Evolutionary conservation across 2,329 filamentous ascomycete genomes (phyloP).

Genomic region (Cordyceps pruinosa): DNA sequence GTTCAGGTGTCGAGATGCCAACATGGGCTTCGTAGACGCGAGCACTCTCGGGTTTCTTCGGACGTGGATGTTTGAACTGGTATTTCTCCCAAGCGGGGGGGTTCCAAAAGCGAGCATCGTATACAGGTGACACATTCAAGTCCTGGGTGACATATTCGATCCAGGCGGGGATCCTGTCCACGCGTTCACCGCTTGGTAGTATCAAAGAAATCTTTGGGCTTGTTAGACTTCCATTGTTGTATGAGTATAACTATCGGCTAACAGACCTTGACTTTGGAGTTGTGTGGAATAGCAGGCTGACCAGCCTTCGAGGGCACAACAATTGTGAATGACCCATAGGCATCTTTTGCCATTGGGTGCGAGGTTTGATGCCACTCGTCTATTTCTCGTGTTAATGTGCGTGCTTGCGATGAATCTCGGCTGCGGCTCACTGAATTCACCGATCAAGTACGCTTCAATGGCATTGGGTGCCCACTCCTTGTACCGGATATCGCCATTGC

Average conservation of each 20-base stretch:
- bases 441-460: conserved; percentile 73
- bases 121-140: conserved; percentile 77
- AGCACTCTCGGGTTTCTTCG: conserved; percentile 76
- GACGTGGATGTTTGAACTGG: conserved; percentile 73
- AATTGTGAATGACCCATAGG: conserved; percentile 83
- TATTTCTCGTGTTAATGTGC: conserved; percentile 26
- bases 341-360: conserved; percentile 80
- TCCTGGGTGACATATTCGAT: conserved; percentile 97
- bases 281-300: conserved; percentile 74
- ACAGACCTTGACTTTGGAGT: conserved; percentile 88
- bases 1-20: conserved; percentile 88
- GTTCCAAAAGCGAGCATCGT: conserved; percentile 97
- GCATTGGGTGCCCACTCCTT: conserved; percentile 96
- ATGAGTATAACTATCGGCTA: not conserved
- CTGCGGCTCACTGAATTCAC: conserved; percentile 74
- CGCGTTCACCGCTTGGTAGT: conserved; percentile 68
- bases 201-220: conserved; percentile 68
- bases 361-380: conserved; percentile 81
- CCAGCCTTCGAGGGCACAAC: conserved; percentile 66
- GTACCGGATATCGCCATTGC: conserved; percentile 81
- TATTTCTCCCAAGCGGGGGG: conserved; percentile 72
- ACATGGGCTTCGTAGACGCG: conserved; percentile 98
- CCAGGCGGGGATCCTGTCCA: conserved; percentile 90
- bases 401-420: not conserved
- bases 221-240: not conserved